Conservation (phyloP, 164 flowering plant genomes). For the Chimonanthus praecox region DNA sequence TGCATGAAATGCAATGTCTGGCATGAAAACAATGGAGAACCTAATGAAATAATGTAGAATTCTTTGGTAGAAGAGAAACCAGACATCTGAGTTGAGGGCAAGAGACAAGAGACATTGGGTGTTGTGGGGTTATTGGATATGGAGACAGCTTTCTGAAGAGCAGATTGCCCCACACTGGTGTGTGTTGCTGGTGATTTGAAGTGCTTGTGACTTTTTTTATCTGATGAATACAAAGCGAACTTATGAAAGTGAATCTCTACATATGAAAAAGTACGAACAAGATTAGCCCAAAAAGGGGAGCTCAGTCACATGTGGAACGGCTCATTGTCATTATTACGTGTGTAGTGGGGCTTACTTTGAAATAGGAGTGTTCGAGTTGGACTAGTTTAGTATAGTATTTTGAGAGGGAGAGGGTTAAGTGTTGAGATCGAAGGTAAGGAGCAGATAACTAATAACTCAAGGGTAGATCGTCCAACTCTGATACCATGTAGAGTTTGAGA, state of each 20-base stretch:
- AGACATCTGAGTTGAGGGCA: background rate
- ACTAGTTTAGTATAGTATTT: too few relatives aligned
- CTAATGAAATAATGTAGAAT: background rate
- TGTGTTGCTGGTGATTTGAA: slow-evolving; percentile 7
- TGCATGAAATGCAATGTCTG: background rate
- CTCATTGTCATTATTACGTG: too few relatives aligned
- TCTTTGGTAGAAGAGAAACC: background rate
- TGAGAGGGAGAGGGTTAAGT: too few relatives aligned
- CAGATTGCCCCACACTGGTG: background rate
- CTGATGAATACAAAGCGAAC: background rate
- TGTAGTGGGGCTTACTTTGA: too few relatives aligned
- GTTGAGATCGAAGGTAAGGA: too few relatives aligned
- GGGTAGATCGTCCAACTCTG: too few relatives aligned
- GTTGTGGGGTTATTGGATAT: background rate
- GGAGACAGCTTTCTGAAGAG: slow-evolving; percentile 1
- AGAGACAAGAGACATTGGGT: background rate
- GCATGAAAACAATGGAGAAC: background rate
- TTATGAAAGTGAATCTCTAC: background rate
- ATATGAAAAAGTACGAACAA: background rate
- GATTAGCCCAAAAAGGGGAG: background rate
- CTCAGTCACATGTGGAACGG: too few relatives aligned
- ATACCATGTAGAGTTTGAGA: too few relatives aligned
- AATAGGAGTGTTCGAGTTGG: too few relatives aligned
- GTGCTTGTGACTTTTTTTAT: background rate
- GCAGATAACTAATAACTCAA: too few relatives aligned